Evolutionary conservation across 108 stramenopile species (phyloP).

Genomic region (Mediolabrus comicus): DNA sequence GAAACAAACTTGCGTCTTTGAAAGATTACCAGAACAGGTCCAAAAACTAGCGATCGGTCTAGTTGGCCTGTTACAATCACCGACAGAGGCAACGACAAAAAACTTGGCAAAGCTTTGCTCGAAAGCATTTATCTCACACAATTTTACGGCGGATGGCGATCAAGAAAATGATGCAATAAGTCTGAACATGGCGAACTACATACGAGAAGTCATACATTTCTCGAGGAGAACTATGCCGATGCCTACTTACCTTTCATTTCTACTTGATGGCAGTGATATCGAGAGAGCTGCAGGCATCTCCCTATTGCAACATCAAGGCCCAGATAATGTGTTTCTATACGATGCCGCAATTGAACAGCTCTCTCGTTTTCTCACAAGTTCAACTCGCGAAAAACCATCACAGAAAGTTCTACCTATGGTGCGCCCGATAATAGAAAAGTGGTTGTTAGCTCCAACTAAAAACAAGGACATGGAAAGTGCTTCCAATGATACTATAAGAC

Average conservation of each 20-base stretch:
- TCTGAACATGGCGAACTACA: slow-evolving; percentile 34
- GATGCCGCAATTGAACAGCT: slow-evolving; percentile 27
- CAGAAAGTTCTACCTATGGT: slow-evolving; percentile 36
- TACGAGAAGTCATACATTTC: slow-evolving; percentile 49
- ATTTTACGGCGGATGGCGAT: slow-evolving; percentile 1
- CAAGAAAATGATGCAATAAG: slow-evolving; percentile 4
- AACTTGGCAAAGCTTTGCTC: slow-evolving; percentile 48
- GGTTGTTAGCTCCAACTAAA: slow-evolving; percentile 13
- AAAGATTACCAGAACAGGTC: slow-evolving; percentile 44
- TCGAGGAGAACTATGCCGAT: slow-evolving; percentile 63
- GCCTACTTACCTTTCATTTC: slow-evolving; percentile 58
- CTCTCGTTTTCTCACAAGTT: slow-evolving; percentile 23
- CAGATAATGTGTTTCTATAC: slow-evolving; percentile 20
- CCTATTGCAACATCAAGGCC: neutral
- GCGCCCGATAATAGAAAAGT: slow-evolving; percentile 27
- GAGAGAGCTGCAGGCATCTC: slow-evolving; percentile 10
- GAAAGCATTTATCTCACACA: slow-evolving; percentile 9
- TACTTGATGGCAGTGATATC: slow-evolving; percentile 50
- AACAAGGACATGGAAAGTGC: neutral
- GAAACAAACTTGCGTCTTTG: slow-evolving; percentile 48
- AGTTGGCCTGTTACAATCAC: slow-evolving; percentile 46
- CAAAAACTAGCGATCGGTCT: slow-evolving; percentile 59
- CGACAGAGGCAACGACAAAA: slow-evolving; percentile 28
- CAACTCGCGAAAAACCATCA: slow-evolving; percentile 18
- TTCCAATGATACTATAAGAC: slow-evolving; percentile 8